Evolutionary conservation across 2,329 filamentous ascomycete species (phyloP).

Genomic region (Sporothrix pallida): DNA sequence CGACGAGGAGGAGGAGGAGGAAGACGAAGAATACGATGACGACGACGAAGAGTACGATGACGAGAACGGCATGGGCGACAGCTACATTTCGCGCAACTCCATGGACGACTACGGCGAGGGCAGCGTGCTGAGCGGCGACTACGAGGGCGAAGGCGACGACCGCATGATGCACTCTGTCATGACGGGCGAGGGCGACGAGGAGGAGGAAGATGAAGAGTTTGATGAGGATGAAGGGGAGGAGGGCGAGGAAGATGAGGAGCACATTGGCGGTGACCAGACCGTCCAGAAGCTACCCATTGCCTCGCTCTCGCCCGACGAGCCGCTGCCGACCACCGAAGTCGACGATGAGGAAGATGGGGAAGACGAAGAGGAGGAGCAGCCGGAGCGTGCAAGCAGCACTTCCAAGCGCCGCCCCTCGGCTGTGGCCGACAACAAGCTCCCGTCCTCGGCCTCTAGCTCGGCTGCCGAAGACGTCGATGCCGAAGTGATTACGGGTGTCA

Average conservation of each 20-base stretch:
- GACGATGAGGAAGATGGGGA: background rate
- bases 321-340: constrained; percentile 13
- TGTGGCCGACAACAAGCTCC: background rate
- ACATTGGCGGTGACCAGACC: background rate
- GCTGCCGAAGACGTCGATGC: constrained; percentile 56
- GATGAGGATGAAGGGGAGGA: constrained; percentile 55
- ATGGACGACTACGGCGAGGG: constrained; percentile 49
- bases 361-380: constrained; percentile 4
- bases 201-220: constrained; percentile 47
- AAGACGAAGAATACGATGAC: constrained; percentile 48
- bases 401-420: background rate
- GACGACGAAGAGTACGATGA: constrained; percentile 51
- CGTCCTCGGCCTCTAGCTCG: constrained; percentile 33
- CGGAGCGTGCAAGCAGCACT: background rate
- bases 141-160: constrained; percentile 54
- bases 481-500: constrained; percentile 65
- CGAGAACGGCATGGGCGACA: constrained; percentile 53
- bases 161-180: constrained; percentile 50
- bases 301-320: constrained; percentile 20
- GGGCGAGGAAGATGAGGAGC: constrained; percentile 38
- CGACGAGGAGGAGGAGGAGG: constrained; percentile 50
- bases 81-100: constrained; percentile 51
- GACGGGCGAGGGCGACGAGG: constrained; percentile 47
- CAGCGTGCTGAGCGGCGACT: constrained; percentile 52
- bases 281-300: constrained; percentile 10